These are phyloP conservation scores for Phytophthora boehmeriae DNA, from an alignment of 352 stramenopile species.

Conservation along the genomic window DNA sequence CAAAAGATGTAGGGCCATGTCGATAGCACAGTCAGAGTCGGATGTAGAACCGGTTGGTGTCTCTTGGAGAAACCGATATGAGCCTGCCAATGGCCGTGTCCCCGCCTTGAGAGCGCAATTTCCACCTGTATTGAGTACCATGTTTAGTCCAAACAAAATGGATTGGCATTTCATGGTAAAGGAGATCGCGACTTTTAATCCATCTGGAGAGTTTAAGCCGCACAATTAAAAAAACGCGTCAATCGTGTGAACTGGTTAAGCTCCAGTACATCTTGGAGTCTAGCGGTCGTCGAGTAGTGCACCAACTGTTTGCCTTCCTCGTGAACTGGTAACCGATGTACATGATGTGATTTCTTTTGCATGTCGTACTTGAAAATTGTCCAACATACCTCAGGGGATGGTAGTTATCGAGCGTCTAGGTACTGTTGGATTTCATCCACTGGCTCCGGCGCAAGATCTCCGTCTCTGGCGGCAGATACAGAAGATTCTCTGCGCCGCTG, in stretches of 20 bases:
- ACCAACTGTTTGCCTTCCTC: neutral
- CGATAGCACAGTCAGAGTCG: slow-evolving; percentile 4
- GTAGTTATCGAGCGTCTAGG: neutral
- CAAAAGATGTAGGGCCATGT: neutral
- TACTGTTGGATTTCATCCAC: neutral
- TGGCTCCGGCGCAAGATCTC: no score
- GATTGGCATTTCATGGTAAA: slow-evolving; percentile 7
- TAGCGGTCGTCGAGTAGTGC: neutral
- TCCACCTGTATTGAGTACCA: neutral
- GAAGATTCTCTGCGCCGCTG: no score
- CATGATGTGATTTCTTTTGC: neutral
- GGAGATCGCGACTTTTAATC: neutral
- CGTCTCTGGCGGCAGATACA: no score
- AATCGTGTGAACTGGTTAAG: neutral
- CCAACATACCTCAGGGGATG: neutral
- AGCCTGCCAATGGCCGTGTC: slow-evolving; percentile 6
- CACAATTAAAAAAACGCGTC: neutral
- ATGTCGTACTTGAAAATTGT: neutral
- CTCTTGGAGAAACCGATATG: slow-evolving; percentile 3
- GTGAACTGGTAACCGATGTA: neutral
- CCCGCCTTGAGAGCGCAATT: neutral
- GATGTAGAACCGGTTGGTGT: slow-evolving; percentile 5
- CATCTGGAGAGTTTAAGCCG: neutral
- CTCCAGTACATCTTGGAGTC: neutral
- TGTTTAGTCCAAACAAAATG: slow-evolving; percentile 6